Base-by-base conservation (phyloP, 1,284 basidiomycete genomes). In the Phellinidium pouzarii region DNA sequence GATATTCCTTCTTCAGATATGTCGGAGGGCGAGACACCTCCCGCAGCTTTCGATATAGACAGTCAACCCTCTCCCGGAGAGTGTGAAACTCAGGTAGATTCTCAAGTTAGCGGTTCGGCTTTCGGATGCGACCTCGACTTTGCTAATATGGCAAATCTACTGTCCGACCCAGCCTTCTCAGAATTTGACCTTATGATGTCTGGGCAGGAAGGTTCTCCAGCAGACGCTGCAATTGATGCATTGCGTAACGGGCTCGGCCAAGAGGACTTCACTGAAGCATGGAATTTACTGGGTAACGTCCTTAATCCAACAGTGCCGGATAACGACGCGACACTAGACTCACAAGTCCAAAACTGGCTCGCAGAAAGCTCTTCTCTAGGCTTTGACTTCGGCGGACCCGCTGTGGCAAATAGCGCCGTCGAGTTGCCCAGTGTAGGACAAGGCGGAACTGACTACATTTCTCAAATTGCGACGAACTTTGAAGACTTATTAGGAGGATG, bases 191-290 rank as follows among this genome's bases (percentile, higher is more conserved):
- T 40, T 7, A 4, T 23, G 5, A 29, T 44, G 25, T 37, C 31
- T 12, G 31, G 26, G 17, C 50, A 56, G 25, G 44, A 51, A 43
- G 44, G 44, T 6, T 34, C 55, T 23, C 23, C 51, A 1, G 45
- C 42, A 7, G 42, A 22, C 14, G 51, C 46, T 14, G 52, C 52
- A 3, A 37, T 50, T 36, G 55, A 57, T 14, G 52, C 55, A 31
- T 42, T 57, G 22, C 42, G 40, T 4, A 57, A 57, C 37, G 47
- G 51, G 5, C 37, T 53, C 19, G 51, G 41, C 8, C 29, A 53
- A 19, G 55, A 53, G 22, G 55, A 57, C 19, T 46, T 53, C 22
- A 45, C 55, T 4, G 55, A 57, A 27, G 55, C 42, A 9, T 57
- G 52, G 55, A 50, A 46, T 27, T 23, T 57, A 4, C 26, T 57